These are phyloP conservation scores for Hypoxylon cercidicola DNA, from an alignment of 495 filamentous ascomycete genomes.

Conservation along the genomic window DNA sequence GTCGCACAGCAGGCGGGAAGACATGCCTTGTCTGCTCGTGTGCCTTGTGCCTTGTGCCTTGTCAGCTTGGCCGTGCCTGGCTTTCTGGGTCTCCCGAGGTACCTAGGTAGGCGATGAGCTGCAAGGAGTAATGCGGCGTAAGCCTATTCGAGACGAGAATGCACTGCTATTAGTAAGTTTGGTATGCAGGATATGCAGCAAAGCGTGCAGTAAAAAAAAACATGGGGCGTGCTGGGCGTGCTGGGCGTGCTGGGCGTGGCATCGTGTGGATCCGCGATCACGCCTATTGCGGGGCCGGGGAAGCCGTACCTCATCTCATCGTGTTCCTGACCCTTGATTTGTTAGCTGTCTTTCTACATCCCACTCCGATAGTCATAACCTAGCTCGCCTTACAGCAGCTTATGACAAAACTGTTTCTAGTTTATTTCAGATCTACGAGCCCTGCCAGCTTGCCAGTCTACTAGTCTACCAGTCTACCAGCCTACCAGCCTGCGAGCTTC, in stretches of 20 bases:
- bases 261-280: constrained; percentile 4
- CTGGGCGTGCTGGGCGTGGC: constrained; percentile 12
- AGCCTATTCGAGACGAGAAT: neutral
- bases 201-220: constrained; percentile 16
- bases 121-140: constrained; percentile 9
- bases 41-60: too few relatives aligned
- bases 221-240: constrained; percentile 14
- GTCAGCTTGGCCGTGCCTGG: too few relatives aligned
- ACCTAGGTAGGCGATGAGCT: too few relatives aligned
- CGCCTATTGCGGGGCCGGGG: constrained; percentile 32
- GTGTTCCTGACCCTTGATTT: constrained; percentile 32
- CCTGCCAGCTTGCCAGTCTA: too few relatives aligned
- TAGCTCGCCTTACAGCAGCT: constrained; percentile 30
- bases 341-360: constrained; percentile 30
- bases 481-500: too few relatives aligned
- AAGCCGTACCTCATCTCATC: constrained; percentile 23
- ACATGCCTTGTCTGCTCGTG: neutral
- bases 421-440: constrained; percentile 16
- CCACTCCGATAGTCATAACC: constrained; percentile 33
- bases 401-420: constrained; percentile 37
- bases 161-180: neutral
- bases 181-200: constrained; percentile 18
- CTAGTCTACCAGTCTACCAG: too few relatives aligned
- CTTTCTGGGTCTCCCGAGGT: too few relatives aligned
- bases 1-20: constrained; percentile 26